A percentile compares a stretch with the other conserved stretches of the same genome.
phyloP scores from a whole-genome alignment of 805 yeast genomes.

The Starmerella scarabaei region DNA sequence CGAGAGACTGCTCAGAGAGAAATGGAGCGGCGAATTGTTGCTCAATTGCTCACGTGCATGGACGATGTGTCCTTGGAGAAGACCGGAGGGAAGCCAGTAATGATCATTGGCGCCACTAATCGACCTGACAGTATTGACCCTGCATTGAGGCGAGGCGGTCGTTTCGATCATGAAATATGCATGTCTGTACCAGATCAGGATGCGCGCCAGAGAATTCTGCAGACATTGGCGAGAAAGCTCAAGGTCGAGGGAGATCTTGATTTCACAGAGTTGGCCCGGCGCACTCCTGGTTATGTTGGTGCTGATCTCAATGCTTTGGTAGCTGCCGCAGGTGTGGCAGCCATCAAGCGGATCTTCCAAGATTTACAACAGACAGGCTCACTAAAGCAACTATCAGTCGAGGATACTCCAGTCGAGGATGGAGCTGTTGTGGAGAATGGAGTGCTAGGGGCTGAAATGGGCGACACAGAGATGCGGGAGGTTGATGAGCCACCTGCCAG shows the following conservation, averaged over 20 bases:
- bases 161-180: slow-evolving; percentile 90
- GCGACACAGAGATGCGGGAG: neutral
- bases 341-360: slow-evolving; percentile 81
- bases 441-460: no score
- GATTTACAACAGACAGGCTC: slow-evolving; percentile 25
- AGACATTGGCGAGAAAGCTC: slow-evolving; percentile 55
- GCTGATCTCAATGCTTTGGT: slow-evolving; percentile 91
- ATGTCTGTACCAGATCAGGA: slow-evolving; percentile 87
- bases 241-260: slow-evolving; percentile 59
- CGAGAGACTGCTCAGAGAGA: slow-evolving; percentile 97
- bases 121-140: slow-evolving; percentile 92
- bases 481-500: neutral
- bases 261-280: slow-evolving; percentile 60
- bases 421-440: no score
- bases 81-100: slow-evolving; percentile 84
- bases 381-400: no score
- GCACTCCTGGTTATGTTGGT: slow-evolving; percentile 96
- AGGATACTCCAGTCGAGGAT: no score
- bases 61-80: slow-evolving; percentile 81
- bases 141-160: slow-evolving; percentile 89
- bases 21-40: slow-evolving; percentile 95
- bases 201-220: slow-evolving; percentile 61
- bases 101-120: slow-evolving; percentile 91
- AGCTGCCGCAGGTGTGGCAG: slow-evolving; percentile 88
- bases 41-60: slow-evolving; percentile 86